Evolutionary conservation across 139 green algal genomes (phyloP), one percentile per base, ranked within the genome.

Genomic region (Mychonastes homosphaera): DNA sequence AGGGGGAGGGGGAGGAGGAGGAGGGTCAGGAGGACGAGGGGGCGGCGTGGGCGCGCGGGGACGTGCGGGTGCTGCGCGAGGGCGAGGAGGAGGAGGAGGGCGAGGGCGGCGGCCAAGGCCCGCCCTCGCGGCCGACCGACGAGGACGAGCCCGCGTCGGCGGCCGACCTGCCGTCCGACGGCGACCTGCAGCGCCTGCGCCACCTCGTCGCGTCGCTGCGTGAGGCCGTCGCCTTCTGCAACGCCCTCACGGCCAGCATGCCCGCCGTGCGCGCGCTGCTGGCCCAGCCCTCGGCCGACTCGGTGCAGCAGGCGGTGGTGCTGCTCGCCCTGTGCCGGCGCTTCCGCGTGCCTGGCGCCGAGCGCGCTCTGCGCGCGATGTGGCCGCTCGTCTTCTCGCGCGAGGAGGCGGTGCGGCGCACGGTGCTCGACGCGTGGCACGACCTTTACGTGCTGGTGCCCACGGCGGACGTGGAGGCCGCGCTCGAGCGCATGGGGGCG

Each of bases 371-470:
- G 55, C 71, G 80, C 29, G 72, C 68, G 33, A 90, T 88, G 70
- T 83, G 94, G 64, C 81, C 87, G 3, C 79, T 96, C 29, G 70
- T 95, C 12, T 95, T 95, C 70, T 82, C 74, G 18, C 63, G 69
- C 19, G 84, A 95, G 49, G 71, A 81, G 53, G 65, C 65, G 39
- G 69, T 81, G 19, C 24, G 52, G 44, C 69, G 86, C 18, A 74
- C 80, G 4, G 83, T 94, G 9, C 63, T 88, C 46, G 82, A 87
- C 34, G 85, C 83, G n/a, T 58, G 83, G 46, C 69, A 84, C 45
- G 67, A 80, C 49, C 67, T 86, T 49, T 80, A 84, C 73, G 44
- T 89, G 0, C 51, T 36, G 15, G 13, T 29, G 23, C 35, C 38
- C 26, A 63, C 67, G 52, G 47, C 57, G n/a, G 49, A 67, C 38